Evolutionary conservation across 257 asterid genomes (phyloP), one percentile per base, ranked within the genome.

Genomic region (Scutellaria barbata): DNA sequence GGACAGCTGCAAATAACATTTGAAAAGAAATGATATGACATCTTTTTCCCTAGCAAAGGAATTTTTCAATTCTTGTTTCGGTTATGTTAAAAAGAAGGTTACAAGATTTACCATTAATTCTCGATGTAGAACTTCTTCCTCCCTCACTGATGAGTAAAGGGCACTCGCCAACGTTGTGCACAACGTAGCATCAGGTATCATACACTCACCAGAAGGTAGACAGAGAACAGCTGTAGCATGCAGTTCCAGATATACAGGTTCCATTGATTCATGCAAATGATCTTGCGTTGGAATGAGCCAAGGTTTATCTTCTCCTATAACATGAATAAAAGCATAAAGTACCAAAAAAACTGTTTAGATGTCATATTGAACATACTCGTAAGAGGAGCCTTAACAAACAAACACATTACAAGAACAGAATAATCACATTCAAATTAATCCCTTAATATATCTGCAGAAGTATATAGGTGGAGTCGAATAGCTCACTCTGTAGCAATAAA

Each of bases 231-330:
- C 97, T 43, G 92, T 86, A 68, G 96, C 97, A 79, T 89, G 97
- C 81, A 94, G 81, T 81, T 94, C 96, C 68, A 94, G 87, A 83
- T 85, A 94, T 42, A 84, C 77, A 37, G 89, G 86, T 59, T 89
- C 96, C 57, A 20, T 47, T 7, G 84, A 82, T 71, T 86, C 96
- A 52, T 80, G 81, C 18, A 84, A n/a, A 63, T 65, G 86, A 79
- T 88, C 98, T 88, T 88, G 92, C 40, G 93, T 83, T 13, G 96
- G 95, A 76, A 88, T 74, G 78, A 94, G 79, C 99, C 99, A 94
- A 39, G 92, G 93, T 72, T 61, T 76, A 50, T 84, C 90, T 63
- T 76, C 76, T 82, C 95, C 99, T 92, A 69, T 35, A 46, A 73
- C 35, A 78, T 47, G 76, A 67, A 63, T 40, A 66, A 70, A 56